A percentile compares a stretch with the other conserved stretches of the same genome.
phyloP scores from a whole-genome alignment of 345 rosid species.

The Salix caprea region DNA sequence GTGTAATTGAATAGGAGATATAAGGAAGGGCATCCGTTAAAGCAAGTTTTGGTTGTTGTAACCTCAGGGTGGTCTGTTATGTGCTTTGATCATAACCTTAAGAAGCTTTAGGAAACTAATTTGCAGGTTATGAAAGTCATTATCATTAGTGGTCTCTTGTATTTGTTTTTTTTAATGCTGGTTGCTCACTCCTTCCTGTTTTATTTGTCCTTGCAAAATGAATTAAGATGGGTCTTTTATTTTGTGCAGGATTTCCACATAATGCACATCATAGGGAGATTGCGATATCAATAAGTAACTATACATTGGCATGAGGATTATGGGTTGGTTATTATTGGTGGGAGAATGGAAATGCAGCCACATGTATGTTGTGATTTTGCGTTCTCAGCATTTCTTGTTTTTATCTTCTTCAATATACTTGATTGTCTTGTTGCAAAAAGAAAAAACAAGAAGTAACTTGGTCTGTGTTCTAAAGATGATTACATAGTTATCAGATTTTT shows the following conservation, averaged over 20 bases:
- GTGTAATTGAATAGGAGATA: constrained; percentile 67
- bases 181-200: not conserved
- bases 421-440: not conserved
- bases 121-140: constrained; percentile 53
- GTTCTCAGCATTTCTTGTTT: not conserved
- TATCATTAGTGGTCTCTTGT: not conserved
- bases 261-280: constrained; percentile 88
- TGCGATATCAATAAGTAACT: constrained; percentile 51
- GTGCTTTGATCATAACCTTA: constrained; percentile 95
- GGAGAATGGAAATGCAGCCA: constrained; percentile 90
- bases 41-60: constrained; percentile 95
- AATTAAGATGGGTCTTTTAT: not conserved
- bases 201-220: not conserved
- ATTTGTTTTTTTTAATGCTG: not conserved
- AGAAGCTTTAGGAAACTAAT: constrained; percentile 88
- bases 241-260: constrained; percentile 76
- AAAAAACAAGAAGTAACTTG: not conserved
- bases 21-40: constrained; percentile 67
- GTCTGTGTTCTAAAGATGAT: not conserved
- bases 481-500: not conserved
- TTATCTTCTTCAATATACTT: not conserved
- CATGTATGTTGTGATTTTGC: constrained; percentile 50
- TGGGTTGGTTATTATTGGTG: constrained; percentile 84
- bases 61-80: constrained; percentile 92
- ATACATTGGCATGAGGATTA: constrained; percentile 83